These are phyloP conservation scores for Cercophora sp. DNA, from an alignment of 495 filamentous ascomycete genomes.

Conservation along the genomic window DNA sequence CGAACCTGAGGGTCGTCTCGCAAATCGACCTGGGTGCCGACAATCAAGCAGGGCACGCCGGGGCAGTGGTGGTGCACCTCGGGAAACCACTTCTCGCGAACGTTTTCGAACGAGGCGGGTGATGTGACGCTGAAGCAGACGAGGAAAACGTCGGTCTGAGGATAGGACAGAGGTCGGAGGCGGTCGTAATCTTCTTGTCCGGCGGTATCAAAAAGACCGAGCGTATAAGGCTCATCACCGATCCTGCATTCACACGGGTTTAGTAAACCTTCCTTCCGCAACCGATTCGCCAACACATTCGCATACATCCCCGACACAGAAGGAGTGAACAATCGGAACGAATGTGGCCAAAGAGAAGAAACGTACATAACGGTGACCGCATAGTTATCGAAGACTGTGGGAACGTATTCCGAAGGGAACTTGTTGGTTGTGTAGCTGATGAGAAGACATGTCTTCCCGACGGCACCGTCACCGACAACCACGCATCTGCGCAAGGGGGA, in stretches of 20 bases:
- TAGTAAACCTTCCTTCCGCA: conserved; percentile 14
- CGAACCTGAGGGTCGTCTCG: conserved; percentile 82
- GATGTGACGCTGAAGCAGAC: conserved; percentile 99
- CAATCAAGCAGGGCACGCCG: conserved; percentile 94
- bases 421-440: conserved; percentile 99
- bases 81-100: conserved; percentile 97
- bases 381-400: conserved; percentile 99
- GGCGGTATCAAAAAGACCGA: conserved; percentile 96
- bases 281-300: neutral
- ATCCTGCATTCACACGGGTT: conserved; percentile 61
- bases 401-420: conserved; percentile 98
- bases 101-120: conserved; percentile 98
- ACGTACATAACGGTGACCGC: conserved; percentile 98
- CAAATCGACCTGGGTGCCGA: conserved; percentile 96
- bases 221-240: conserved; percentile 95
- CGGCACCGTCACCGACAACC: conserved; percentile 97
- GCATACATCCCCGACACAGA: neutral
- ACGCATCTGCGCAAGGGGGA: conserved; percentile 83
- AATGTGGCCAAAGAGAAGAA: conserved; percentile 4
- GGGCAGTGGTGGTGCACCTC: conserved; percentile 99
- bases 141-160: conserved; percentile 97
- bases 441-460: conserved; percentile 96
- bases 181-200: conserved; percentile 99
- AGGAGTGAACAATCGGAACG: neutral
- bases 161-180: conserved; percentile 91